Base-by-base conservation (phyloP, 2,329 filamentous ascomycete genomes). In the Paracoccidioides lutzii region DNA sequence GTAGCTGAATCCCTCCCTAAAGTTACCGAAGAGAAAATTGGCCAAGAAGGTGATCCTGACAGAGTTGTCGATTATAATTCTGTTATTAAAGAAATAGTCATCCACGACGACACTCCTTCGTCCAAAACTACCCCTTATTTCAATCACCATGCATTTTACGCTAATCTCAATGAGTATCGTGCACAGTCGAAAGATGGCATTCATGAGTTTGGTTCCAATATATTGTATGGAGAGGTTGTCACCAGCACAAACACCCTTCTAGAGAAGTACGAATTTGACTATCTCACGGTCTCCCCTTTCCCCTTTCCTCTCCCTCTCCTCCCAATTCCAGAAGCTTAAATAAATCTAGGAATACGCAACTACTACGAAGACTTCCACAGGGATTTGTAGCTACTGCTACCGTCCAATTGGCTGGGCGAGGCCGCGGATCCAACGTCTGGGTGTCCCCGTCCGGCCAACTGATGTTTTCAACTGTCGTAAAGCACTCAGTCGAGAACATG, bases 171-270 rank as follows among this genome's bases (percentile, higher is more conserved):
- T 30, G 73, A 81, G 32, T 94, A 90, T 66, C 82, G 86, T 53
- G 68, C 71, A 10, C 77, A 79, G 50, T 76, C 79, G 1, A 70
- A 72, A 37, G 78, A 81, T 48, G 78, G 82, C 0, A 74, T 80
- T 5, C 69, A 68, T 3, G 73, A 80, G 30, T 97, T 94, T 76
- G 93, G 93, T 4, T 80, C 83, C 52, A 75, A 80, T 52, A 71
- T 98, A 3, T 75, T 97, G 60, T 97, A 97, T 65, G 90, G 87
- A 54, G 89, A 96, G 68, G 89, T 95, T 5, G 78, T 96, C 14
- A 96, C 91, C 2, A 95, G 89, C 68, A 98, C 93, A 33, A 95
- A 91, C 71, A 95, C 90, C 0, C 76, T 97, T 4, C 78, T 96
- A 5, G 93, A 97, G 65, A 95, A 93, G 85, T 87, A 69, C 60